These are phyloP conservation scores for Tetracentron sinense DNA, from an alignment of 164 flowering plant genomes.

Conservation along the genomic window DNA sequence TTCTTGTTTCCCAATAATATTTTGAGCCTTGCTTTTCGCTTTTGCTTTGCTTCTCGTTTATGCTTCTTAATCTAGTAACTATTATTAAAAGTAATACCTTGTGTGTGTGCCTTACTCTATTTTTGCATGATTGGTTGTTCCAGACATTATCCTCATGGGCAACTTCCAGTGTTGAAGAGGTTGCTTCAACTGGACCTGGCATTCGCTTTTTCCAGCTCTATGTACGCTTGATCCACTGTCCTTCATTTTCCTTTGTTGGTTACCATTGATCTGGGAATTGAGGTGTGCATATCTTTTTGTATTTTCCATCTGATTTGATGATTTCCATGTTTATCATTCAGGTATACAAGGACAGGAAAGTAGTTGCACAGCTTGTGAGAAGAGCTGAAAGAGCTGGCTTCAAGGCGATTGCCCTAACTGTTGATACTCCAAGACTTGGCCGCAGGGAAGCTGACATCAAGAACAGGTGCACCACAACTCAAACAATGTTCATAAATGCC, in stretches of 20 bases:
- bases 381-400: slow-evolving; percentile 66
- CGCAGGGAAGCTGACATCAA: slow-evolving; percentile 62
- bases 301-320: too few species aligned
- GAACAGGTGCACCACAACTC: slow-evolving; percentile 34
- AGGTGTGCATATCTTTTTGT: neutral
- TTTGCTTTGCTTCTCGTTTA: too few species aligned
- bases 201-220: slow-evolving; percentile 70
- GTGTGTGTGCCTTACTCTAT: too few species aligned
- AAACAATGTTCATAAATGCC: neutral
- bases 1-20: too few species aligned
- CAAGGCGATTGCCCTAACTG: slow-evolving; percentile 65
- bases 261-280: neutral
- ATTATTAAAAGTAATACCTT: too few species aligned
- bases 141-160: too few species aligned
- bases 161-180: too few species aligned
- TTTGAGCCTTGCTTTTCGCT: too few species aligned
- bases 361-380: slow-evolving; percentile 48
- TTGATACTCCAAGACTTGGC: slow-evolving; percentile 60
- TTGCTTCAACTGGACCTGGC: slow-evolving; percentile 24
- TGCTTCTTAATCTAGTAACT: too few species aligned
- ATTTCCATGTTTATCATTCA: slow-evolving; percentile 6
- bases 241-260: neutral
- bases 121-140: too few species aligned
- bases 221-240: slow-evolving; percentile 27
- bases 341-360: slow-evolving; percentile 49